Evolutionary conservation across 345 rosid genomes (phyloP), one percentile per base, ranked within the genome.

Genomic region (Ceriops zippeliana): DNA sequence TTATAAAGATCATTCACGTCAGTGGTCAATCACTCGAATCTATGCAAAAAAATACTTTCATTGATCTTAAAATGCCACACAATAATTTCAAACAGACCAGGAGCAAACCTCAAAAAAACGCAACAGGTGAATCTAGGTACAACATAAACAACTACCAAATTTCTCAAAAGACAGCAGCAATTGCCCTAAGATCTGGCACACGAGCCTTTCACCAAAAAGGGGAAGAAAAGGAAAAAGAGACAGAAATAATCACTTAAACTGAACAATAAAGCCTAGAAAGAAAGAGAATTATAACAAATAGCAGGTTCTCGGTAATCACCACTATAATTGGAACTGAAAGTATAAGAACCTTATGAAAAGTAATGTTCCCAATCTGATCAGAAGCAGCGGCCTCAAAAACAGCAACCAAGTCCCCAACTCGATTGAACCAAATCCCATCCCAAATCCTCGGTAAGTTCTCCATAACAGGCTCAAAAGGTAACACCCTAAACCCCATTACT

Each of bases 361-460:
- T 91, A 71, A 89, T 93, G 70, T 91, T 86, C 13, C 96, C 98
- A 46, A 73, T 77, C 71, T 71, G 75, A 73, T 93, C 97, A 27
- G 97, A 93, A 4, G 85, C 97, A 35, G 86, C 98, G 1, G 97
- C 97, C 67, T 87, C 91, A 79, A 87, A 93, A 59, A 93, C 85
- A 19, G 93, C 87, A 32, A 93, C 85, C 79, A 89, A 71, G 58
- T 83, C 79, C 62, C 82, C 86, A 75, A 83, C 80, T 66, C 96
- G 81, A 70, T 95, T 90, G 66, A 95, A 86, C 96, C 96, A 95
- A 82, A 91, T 68, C 46, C 99, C 99, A 80, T 95, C 96, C 78
- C 98, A 95, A 52, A 95, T 87, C 85, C 98, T 86, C 80, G 87
- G 97, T 75, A 91, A 72, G 75, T 95, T 91, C 86, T 95, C 99